These are phyloP conservation scores for Pulveroboletus sp. DNA, from an alignment of 768 basidiomycete genomes.

Conservation along the genomic window DNA sequence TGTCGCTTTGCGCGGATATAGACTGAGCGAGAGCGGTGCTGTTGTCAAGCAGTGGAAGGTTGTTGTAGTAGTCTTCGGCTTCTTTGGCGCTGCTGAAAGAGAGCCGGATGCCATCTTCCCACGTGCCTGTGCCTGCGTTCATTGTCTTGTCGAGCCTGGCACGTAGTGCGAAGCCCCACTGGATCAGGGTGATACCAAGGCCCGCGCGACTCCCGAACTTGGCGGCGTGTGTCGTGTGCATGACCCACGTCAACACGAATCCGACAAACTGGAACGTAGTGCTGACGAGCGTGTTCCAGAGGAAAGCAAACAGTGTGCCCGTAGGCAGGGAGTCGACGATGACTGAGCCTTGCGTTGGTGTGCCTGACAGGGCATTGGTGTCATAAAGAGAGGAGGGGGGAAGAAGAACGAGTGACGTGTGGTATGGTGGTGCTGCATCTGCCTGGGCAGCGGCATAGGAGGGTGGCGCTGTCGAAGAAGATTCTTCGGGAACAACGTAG, in stretches of 20 bases:
- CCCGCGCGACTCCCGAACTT: conserved; percentile 92
- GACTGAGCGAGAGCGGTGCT: conserved; percentile 17
- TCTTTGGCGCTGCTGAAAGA: conserved; percentile 44
- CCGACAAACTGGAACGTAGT: conserved; percentile 97
- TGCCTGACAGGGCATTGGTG: conserved; percentile 43
- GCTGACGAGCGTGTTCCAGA: conserved; percentile 91
- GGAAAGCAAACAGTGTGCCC: conserved; percentile 78
- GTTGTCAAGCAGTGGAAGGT: conserved; percentile 25
- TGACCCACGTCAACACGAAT: conserved; percentile 87
- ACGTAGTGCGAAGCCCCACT: conserved; percentile 85
- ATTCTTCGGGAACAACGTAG: conserved; percentile 79
- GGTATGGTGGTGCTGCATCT: conserved; percentile 96
- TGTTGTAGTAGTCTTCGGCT: conserved; percentile 42
- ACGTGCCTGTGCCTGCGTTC: conserved; percentile 27
- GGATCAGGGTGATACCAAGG: conserved; percentile 93
- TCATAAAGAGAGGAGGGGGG: conserved; percentile 39
- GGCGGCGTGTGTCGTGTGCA: conserved; percentile 90
- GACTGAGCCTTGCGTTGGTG: conserved; percentile 57
- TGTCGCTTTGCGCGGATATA: conserved; percentile 6
- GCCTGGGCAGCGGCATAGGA: conserved; percentile 89
- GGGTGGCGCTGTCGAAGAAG: conserved; percentile 80
- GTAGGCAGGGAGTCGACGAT: conserved; percentile 87
- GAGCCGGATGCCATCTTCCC: conserved; percentile 32
- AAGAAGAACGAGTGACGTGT: conserved; percentile 95
- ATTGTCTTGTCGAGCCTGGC: conserved; percentile 44